Evolutionary conservation across 257 asterid genomes (phyloP).

Genomic region (Agastache rugosa): DNA sequence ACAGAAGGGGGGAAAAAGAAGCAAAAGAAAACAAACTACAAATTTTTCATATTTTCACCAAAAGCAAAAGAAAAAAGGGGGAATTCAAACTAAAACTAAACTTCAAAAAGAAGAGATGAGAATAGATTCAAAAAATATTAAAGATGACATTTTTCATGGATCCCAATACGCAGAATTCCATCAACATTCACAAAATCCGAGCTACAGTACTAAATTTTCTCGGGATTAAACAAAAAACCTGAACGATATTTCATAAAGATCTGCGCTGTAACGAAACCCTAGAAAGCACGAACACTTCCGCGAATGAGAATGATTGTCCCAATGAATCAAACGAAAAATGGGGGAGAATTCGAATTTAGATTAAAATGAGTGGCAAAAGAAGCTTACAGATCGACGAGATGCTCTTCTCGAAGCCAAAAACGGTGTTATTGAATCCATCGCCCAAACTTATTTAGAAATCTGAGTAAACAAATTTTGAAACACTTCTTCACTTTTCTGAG

Average conservation of each 20-base stretch:
- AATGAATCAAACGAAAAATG: slow-evolving; percentile 34
- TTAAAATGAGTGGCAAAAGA: slow-evolving; percentile 30
- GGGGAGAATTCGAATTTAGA: slow-evolving; percentile 10
- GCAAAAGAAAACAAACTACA: slow-evolving; percentile 6
- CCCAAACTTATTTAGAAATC: slow-evolving; percentile 37
- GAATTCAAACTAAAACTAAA: slow-evolving; percentile 28
- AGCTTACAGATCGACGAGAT: slow-evolving; percentile 62
- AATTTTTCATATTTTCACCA: slow-evolving; percentile 10
- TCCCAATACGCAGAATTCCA: slow-evolving; percentile 35
- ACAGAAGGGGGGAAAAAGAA: neutral
- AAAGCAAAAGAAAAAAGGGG: slow-evolving; percentile 1
- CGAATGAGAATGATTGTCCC: slow-evolving; percentile 39
- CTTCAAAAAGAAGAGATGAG: slow-evolving; percentile 25
- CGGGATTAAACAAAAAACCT: slow-evolving; percentile 42
- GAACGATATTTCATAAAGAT: slow-evolving; percentile 45
- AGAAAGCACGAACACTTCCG: slow-evolving; percentile 39
- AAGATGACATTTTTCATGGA: slow-evolving; percentile 40
- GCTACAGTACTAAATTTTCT: slow-evolving; percentile 16
- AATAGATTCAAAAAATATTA: neutral
- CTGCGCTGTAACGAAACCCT: slow-evolving; percentile 60
- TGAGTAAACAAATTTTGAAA: slow-evolving; percentile 41
- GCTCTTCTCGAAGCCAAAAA: slow-evolving; percentile 38
- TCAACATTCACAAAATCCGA: slow-evolving; percentile 30
- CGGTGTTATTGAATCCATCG: slow-evolving; percentile 50
- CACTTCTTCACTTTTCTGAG: slow-evolving; percentile 39